A percentile compares a stretch with the other conserved stretches of the same genome.
Conservation (phyloP, 495 filamentous ascomycete genomes). For the Viridothelium virens region DNA sequence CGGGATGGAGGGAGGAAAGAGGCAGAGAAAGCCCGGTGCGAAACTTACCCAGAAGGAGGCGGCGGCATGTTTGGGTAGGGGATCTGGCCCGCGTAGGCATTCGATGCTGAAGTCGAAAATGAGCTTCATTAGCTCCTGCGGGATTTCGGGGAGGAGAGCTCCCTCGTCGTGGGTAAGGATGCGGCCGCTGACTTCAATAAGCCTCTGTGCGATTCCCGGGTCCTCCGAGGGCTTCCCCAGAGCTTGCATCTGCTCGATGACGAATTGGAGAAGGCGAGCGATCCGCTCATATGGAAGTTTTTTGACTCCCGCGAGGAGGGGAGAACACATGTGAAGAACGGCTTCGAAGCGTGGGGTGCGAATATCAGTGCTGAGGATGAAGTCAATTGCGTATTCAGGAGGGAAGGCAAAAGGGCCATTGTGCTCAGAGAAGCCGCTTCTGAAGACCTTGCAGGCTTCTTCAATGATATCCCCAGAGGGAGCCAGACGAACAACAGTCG, state of each 20-base stretch:
- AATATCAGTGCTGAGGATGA: slow-evolving; percentile 55
- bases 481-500: slow-evolving; percentile 33
- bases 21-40: too few relatives aligned
- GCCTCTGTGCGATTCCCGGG: slow-evolving; percentile 70
- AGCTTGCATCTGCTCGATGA: slow-evolving; percentile 25
- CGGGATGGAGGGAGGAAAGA: too few relatives aligned
- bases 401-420: slow-evolving; percentile 74
- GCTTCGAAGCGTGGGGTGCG: slow-evolving; percentile 62
- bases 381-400: slow-evolving; percentile 59
- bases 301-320: slow-evolving; percentile 56
- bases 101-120: slow-evolving; percentile 47
- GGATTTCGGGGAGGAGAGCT: slow-evolving; percentile 46
- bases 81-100: slow-evolving; percentile 67
- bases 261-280: slow-evolving; percentile 50
- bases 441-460: slow-evolving; percentile 57
- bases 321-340: slow-evolving; percentile 69
- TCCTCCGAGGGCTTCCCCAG: slow-evolving; percentile 53
- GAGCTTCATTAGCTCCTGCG: slow-evolving; percentile 27
- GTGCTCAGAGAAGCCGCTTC: slow-evolving; percentile 52
- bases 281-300: slow-evolving; percentile 56
- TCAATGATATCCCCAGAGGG: slow-evolving; percentile 67
- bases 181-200: slow-evolving; percentile 62
- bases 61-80: slow-evolving; percentile 71
- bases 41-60: slow-evolving; percentile 63
- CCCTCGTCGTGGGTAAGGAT: slow-evolving; percentile 57